A percentile compares a stretch with the other conserved stretches of the same genome.
phyloP scores from a whole-genome alignment of 768 basidiomycete genomes.

The Psilocybe cyanescens region DNA sequence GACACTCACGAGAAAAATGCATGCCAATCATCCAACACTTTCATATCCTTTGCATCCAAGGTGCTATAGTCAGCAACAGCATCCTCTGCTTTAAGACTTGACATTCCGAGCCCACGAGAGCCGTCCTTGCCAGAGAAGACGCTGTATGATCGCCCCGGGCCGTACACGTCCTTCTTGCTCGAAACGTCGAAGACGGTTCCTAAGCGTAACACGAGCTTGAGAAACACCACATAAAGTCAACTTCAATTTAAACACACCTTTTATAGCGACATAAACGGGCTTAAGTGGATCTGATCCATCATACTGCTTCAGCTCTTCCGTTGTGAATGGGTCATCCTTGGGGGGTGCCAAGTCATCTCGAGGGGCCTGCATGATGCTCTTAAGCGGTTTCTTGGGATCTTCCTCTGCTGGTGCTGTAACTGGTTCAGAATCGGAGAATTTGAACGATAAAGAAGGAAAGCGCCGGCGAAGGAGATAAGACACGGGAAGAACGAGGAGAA shows the following conservation, averaged over 20 bases:
- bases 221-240: constrained; percentile 1
- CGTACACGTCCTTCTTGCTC: constrained; percentile 86
- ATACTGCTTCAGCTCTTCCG: constrained; percentile 65
- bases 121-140: constrained; percentile 96
- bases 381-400: constrained; percentile 35
- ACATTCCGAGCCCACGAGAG: constrained; percentile 87
- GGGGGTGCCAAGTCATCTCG: constrained; percentile 65
- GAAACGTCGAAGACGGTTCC: constrained; percentile 93
- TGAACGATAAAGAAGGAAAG: constrained; percentile 8
- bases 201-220: constrained; percentile 27
- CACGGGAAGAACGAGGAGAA: constrained; percentile 20
- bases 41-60: constrained; percentile 71
- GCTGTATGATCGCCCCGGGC: constrained; percentile 75
- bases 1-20: constrained; percentile 79
- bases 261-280: constrained; percentile 93
- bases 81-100: constrained; percentile 83
- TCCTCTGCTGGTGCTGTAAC: constrained; percentile 26
- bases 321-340: constrained; percentile 79
- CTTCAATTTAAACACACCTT: constrained; percentile 51
- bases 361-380: constrained; percentile 75
- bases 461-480: constrained; percentile 22
- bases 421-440: background rate
- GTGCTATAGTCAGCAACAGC: constrained; percentile 86
- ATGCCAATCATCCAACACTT: constrained; percentile 90
- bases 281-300: constrained; percentile 68